Evolutionary conservation across 352 stramenopile species (phyloP).

Genomic region (Pythium scleroteichum): DNA sequence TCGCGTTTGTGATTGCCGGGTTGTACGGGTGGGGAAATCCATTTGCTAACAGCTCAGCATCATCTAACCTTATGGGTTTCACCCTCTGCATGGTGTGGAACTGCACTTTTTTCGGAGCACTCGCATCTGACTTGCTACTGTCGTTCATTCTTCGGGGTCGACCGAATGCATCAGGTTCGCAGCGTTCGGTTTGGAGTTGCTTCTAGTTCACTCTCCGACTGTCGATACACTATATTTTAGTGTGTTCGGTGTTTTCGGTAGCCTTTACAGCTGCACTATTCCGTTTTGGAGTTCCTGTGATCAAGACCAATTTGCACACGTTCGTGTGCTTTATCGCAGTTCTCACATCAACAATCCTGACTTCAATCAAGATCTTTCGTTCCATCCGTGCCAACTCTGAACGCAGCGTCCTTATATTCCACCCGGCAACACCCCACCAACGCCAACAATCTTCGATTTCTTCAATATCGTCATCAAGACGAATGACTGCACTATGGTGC

Average conservation of each 20-base stretch:
- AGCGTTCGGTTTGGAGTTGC: neutral
- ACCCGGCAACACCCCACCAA: no score
- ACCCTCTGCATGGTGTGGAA: slow-evolving; percentile 2
- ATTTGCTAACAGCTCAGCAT: neutral
- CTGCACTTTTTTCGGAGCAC: neutral
- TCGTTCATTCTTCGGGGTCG: slow-evolving; percentile 3
- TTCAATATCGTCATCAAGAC: neutral
- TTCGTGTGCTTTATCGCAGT: neutral
- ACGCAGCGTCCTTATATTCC: neutral
- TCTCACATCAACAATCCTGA: neutral
- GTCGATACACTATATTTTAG: neutral
- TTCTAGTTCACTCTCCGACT: neutral
- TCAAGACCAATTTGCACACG: neutral
- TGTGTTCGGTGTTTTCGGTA: neutral
- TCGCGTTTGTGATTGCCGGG: neutral
- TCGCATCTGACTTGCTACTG: neutral
- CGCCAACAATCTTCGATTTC: no score
- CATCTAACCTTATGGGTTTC: neutral
- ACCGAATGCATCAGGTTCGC: neutral
- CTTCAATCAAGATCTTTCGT: neutral
- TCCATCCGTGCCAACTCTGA: neutral
- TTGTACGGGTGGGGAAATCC: slow-evolving; percentile 8
- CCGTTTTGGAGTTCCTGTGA: neutral
- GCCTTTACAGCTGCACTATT: neutral
- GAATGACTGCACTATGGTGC: no score